Evolutionary conservation across 768 basidiomycete species (phyloP), one percentile per base, ranked within the genome.

Genomic region (Sporobolomyces roseus): DNA sequence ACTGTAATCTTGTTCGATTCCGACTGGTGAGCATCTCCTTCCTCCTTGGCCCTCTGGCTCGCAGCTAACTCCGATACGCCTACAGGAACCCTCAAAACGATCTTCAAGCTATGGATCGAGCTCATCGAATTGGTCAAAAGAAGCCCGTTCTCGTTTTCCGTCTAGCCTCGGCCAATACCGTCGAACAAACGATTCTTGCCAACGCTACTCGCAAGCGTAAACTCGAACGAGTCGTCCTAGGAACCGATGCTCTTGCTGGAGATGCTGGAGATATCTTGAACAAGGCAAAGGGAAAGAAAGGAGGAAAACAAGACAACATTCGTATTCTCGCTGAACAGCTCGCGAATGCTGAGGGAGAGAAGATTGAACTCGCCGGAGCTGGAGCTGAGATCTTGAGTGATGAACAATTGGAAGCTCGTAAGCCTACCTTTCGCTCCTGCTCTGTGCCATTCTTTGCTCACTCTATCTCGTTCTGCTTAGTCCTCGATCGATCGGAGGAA

Each of bases 121-220:
- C 93, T 0, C 94, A 99, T 78, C 86, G 96, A 16, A 97, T 99
- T 54, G 94, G 94, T 2, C 94, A 97, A 80, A 96, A 86, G 33
- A 87, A 82, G 72, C 91, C 92, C 1, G 92, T 96, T 17, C 82
- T 96, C 50, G 86, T 96, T 65, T 94, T 91, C 80, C 83, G 94
- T 45, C 82, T 97, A 5, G 85, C 94, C 43, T 88, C 87, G 27
- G 87, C 85, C 8, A 88, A 93, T 78, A 96, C 92, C 3, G 83
- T 99, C 74, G 94, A 99, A 81, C 88, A 87, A 46, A 88, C 87
- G 78, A 92, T 97, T 74, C 86, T 98, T 83, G 85, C 91, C 9
- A 58, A 58, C 16, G 81, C 81, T 2, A 77, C 78, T 9, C 77
- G 77, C 38, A 82, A 82, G 80, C 84, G 90, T 52, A 87, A 90